Conservation (phyloP, 192 early-diverging fungal species). For the Paraglomus brasilianum region DNA sequence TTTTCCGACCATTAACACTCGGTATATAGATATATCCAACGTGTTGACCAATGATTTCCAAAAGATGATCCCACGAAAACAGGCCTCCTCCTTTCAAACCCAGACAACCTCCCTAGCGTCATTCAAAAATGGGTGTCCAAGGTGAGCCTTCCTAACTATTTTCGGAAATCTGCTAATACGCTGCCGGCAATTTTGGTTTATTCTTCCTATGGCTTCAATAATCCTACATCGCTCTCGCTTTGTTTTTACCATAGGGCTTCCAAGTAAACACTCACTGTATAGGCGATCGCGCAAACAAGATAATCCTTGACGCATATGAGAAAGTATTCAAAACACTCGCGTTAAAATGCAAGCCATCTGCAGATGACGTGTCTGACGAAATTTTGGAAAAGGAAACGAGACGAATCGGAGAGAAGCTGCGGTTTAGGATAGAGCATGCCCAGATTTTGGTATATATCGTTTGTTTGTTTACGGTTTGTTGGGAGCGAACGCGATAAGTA, state of each 20-base stretch:
- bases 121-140: slow-evolving; percentile 30
- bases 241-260: slow-evolving; percentile 39
- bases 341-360: slow-evolving; percentile 11
- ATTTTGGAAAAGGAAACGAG: slow-evolving; percentile 1
- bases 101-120: slow-evolving; percentile 8
- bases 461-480: neutral
- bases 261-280: slow-evolving; percentile 59
- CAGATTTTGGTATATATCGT: slow-evolving; percentile 46
- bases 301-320: slow-evolving; percentile 53
- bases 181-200: neutral
- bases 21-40: neutral
- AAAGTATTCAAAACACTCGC: slow-evolving; percentile 12
- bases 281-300: slow-evolving; percentile 54
- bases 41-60: neutral
- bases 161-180: neutral
- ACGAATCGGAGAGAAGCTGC: slow-evolving; percentile 14
- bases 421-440: slow-evolving; percentile 58
- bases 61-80: slow-evolving; percentile 43
- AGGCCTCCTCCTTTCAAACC: slow-evolving; percentile 41
- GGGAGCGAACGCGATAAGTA: no score
- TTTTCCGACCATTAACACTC: neutral
- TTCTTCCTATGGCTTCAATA: neutral
- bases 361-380: neutral
- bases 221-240: neutral
- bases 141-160: neutral